These are phyloP conservation scores for Ascoidea rubescens DNA, from an alignment of 805 yeast species.

Conservation along the genomic window DNA sequence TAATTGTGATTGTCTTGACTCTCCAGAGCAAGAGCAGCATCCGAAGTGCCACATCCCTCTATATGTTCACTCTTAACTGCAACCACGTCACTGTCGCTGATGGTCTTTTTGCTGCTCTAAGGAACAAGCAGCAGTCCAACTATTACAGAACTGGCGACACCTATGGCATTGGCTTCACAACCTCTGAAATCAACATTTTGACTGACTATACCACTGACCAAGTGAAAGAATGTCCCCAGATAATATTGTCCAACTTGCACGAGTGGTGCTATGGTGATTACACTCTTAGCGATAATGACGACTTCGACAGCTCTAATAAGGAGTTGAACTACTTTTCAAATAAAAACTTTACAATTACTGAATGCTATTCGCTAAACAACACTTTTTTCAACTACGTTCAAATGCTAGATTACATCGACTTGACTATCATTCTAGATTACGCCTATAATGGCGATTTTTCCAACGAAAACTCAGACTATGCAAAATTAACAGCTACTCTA, in stretches of 20 bases:
- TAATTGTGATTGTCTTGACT: not conserved
- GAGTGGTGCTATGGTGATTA: slow-evolving; percentile 28
- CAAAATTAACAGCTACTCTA: slow-evolving; percentile 12
- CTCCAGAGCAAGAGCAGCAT: not conserved
- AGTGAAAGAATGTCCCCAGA: slow-evolving; percentile 36
- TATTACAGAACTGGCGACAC: slow-evolving; percentile 12
- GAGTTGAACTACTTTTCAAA: not conserved
- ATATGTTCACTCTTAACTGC: slow-evolving; percentile 25
- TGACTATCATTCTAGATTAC: slow-evolving; percentile 31
- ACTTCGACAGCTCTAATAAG: slow-evolving; percentile 1
- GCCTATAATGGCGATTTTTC: slow-evolving; percentile 24
- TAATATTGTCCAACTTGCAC: slow-evolving; percentile 25
- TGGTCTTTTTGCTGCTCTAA: slow-evolving; percentile 35
- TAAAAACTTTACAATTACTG: not conserved
- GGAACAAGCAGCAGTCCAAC: slow-evolving; percentile 19
- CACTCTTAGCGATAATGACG: slow-evolving; percentile 7
- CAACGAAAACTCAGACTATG: slow-evolving; percentile 16
- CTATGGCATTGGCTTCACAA: slow-evolving; percentile 24
- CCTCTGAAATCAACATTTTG: slow-evolving; percentile 32
- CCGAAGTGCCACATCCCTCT: not conserved
- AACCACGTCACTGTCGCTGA: slow-evolving; percentile 36
- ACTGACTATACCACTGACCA: slow-evolving; percentile 30
- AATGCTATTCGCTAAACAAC: slow-evolving; percentile 1
- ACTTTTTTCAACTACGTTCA: slow-evolving; percentile 31
- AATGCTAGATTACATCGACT: slow-evolving; percentile 25